These are phyloP conservation scores for Verticillium tricorpus DNA, from an alignment of 2,329 filamentous ascomycete species.

Conservation along the genomic window DNA sequence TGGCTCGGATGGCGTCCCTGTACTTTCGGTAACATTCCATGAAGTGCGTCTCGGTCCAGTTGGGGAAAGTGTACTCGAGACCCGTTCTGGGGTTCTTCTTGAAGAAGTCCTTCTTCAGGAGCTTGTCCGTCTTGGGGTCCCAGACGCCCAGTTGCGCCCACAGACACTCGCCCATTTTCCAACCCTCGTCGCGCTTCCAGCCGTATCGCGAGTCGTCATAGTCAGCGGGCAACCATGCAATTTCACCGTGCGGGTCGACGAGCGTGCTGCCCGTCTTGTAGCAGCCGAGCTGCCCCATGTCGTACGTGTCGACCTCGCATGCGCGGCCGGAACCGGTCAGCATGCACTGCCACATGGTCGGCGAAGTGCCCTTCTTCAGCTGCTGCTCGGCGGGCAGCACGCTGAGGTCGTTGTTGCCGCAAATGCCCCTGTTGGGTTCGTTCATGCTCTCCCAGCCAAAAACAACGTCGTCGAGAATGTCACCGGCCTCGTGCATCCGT, in stretches of 20 bases:
- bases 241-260: slow-evolving; percentile 82
- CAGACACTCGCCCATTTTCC: slow-evolving; percentile 90
- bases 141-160: slow-evolving; percentile 98
- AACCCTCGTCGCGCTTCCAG: slow-evolving; percentile 81
- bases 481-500: slow-evolving; percentile 84
- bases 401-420: slow-evolving; percentile 77
- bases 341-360: slow-evolving; percentile 91
- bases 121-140: slow-evolving; percentile 72
- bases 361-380: slow-evolving; percentile 86
- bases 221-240: slow-evolving; percentile 75
- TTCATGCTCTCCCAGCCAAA: slow-evolving; percentile 97
- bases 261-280: slow-evolving; percentile 81
- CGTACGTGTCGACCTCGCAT: slow-evolving; percentile 87
- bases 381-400: slow-evolving; percentile 82
- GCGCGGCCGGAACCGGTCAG: slow-evolving; percentile 86
- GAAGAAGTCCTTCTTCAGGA: slow-evolving; percentile 87
- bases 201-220: slow-evolving; percentile 87
- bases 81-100: slow-evolving; percentile 71
- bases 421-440: slow-evolving; percentile 85
- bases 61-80: slow-evolving; percentile 70
- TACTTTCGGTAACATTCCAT: slow-evolving; percentile 80
- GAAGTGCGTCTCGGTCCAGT: slow-evolving; percentile 89
- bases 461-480: slow-evolving; percentile 79
- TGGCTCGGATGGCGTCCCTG: slow-evolving; percentile 64
- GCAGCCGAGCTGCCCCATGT: slow-evolving; percentile 88